Base-by-base conservation (phyloP, 1,284 basidiomycete genomes). In the Fomitopsis schrenkii region DNA sequence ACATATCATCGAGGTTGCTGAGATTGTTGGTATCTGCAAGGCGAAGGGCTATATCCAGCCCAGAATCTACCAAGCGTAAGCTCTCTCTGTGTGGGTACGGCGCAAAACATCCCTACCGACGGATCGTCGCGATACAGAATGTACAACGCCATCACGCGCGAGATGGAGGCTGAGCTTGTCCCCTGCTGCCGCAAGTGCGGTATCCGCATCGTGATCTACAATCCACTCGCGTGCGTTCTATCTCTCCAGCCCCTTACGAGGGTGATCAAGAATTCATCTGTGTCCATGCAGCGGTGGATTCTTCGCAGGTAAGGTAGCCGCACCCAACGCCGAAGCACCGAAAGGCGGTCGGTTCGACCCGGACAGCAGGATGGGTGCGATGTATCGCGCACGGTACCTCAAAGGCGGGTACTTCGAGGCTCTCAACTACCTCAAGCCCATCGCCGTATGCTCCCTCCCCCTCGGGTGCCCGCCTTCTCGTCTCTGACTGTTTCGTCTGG, bases 121-220 rank as follows among this genome's bases (percentile, higher is more conserved):
- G 3, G 9, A 17, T 9, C 48, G 28, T 38, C 48, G 26, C 28
- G 12, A 19, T 17, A 44, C 38, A 63, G 79, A 14, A 81, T 82
- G 77, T 84, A 83, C 68, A 84, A 83, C 59, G 78, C 81, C 1
- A 73, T 84, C 62, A 82, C 80, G 1, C 78, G 84, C 8, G 76
- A 76, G 45, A 81, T 83, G 54, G 83, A 87, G 64, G 62, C 80
- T 1, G 83, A 86, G 69, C 76, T 86, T 26, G 72, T 84, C n/a
- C 82, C 82, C 1, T 83, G 83, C 71, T 76, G 78, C 62, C 77
- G 84, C 58, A 84, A 85, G 67, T 83, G 77, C 68, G 82, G 80
- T 22, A 68, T 88, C 55, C 72, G 82, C 30, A 73, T 85, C 57
- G 83, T 85, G 19, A 74, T 81, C 38, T 83, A 80, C 69, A 82